Percentiles rank a stretch among this genome's conserved stretches.
Conservation (phyloP, 108 stramenopile species). For the Skeletonema costatum region DNA sequence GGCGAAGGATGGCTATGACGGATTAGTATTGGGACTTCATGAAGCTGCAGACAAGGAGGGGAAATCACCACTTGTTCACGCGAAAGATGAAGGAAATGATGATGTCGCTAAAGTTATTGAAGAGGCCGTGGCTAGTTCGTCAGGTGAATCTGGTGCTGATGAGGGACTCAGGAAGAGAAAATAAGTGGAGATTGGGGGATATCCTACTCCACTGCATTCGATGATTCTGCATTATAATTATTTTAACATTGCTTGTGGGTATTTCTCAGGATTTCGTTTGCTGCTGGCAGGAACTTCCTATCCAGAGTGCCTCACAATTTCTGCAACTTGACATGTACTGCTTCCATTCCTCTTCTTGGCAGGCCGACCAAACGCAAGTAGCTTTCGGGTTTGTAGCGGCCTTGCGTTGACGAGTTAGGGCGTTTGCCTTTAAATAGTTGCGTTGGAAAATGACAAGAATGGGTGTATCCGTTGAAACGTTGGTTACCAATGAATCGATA, state of each 20-base stretch:
- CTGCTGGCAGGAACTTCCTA: conserved; percentile 15
- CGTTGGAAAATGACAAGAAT: conserved; percentile 69
- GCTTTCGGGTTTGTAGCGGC: conserved; percentile 52
- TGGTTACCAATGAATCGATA: conserved; percentile 24
- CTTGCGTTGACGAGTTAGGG: conserved; percentile 42
- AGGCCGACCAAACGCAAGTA: conserved; percentile 59
- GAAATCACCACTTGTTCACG: conserved; percentile 73
- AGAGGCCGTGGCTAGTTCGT: conserved; percentile 22
- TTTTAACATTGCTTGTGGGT: neutral
- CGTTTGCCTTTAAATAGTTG: conserved; percentile 35
- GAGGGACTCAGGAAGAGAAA: conserved; percentile 50
- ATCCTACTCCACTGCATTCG: neutral
- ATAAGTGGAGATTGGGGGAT: conserved; percentile 6
- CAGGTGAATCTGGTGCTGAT: conserved; percentile 4
- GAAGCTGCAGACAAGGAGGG: conserved; percentile 83
- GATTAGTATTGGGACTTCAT: conserved; percentile 50
- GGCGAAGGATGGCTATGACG: conserved; percentile 32
- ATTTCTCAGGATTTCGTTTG: neutral
- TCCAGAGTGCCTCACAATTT: conserved; percentile 62
- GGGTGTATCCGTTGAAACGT: conserved; percentile 26
- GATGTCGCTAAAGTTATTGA: conserved; percentile 73
- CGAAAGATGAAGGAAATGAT: conserved; percentile 71
- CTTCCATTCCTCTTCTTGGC: conserved; percentile 53
- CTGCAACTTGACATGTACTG: conserved; percentile 37
- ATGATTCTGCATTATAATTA: neutral